A percentile compares a stretch with the other conserved stretches of the same genome.
Evolutionary conservation across 179 eudicot genomes (phyloP).

Genomic region (Beta macrorhiza): DNA sequence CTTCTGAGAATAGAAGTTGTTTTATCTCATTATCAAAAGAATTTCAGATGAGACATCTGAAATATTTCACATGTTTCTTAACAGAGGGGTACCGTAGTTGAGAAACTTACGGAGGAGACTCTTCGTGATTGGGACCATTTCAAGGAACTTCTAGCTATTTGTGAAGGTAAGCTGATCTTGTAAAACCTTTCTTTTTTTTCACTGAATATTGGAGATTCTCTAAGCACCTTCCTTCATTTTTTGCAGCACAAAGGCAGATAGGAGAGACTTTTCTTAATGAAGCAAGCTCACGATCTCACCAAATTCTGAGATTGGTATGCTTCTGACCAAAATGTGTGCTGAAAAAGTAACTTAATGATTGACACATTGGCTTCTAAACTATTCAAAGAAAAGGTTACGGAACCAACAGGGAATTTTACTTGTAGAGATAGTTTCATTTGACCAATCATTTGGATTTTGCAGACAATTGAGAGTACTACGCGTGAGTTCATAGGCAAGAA

Average conservation of each 20-base stretch:
- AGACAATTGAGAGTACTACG: conserved; percentile 48
- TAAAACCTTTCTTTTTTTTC: neutral
- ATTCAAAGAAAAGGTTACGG: neutral
- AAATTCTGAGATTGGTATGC: conserved; percentile 86
- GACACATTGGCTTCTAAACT: conserved; percentile 3
- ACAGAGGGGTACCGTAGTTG: conserved; percentile 96
- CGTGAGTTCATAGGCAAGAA: conserved; percentile 38
- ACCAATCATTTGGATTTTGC: conserved; percentile 27
- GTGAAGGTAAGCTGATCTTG: conserved; percentile 62
- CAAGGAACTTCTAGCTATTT: conserved; percentile 79
- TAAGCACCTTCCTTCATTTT: neutral
- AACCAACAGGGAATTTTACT: neutral
- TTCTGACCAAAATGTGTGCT: conserved; percentile 11
- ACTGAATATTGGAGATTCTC: neutral
- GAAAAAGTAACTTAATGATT: neutral
- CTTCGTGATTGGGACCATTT: conserved; percentile 76
- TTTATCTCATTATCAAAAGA: too few relatives aligned
- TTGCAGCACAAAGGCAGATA: conserved; percentile 94
- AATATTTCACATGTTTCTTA: conserved; percentile 3
- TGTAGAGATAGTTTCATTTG: neutral
- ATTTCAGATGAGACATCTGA: neutral
- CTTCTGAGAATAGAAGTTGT: neutral
- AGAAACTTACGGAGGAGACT: conserved; percentile 86
- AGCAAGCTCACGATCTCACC: conserved; percentile 93
- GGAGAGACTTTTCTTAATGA: conserved; percentile 88